Percentiles rank a stretch among this genome's conserved stretches.
These are phyloP conservation scores for Yarrowia sp. DNA, from an alignment of 805 yeast genomes.

Conservation along the genomic window DNA sequence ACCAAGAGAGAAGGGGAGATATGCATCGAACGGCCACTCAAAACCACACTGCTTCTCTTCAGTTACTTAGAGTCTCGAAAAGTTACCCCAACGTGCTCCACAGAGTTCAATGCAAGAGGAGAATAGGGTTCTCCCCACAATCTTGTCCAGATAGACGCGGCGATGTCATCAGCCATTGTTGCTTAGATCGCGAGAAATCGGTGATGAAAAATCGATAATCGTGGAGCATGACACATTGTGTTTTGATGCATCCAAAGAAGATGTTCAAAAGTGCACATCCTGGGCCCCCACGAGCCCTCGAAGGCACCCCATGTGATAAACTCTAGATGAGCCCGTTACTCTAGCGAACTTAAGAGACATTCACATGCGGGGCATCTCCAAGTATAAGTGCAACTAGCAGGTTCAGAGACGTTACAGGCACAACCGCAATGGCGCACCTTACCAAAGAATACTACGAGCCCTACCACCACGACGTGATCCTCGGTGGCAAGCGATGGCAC, in stretches of 20 bases:
- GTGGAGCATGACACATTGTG: no score
- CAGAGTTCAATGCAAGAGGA: not conserved
- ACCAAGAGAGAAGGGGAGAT: no score
- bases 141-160: not conserved
- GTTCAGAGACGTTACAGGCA: no score
- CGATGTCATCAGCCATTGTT: no score
- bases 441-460: conserved; percentile 27
- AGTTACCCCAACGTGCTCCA: not conserved
- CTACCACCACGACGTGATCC: not conserved
- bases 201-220: no score
- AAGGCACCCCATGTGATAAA: not conserved
- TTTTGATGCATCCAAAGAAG: no score
- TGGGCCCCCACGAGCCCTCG: not conserved
- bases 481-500: conserved; percentile 27
- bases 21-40: no score
- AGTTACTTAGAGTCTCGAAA: no score
- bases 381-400: no score
- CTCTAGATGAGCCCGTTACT: not conserved
- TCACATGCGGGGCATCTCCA: not conserved
- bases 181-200: no score
- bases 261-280: not conserved
- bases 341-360: not conserved
- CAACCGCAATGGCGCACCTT: not conserved
- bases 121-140: not conserved
- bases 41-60: no score